Evolutionary conservation across 306 rosid genomes (phyloP).

Genomic region (Begonia fuchsioides): DNA sequence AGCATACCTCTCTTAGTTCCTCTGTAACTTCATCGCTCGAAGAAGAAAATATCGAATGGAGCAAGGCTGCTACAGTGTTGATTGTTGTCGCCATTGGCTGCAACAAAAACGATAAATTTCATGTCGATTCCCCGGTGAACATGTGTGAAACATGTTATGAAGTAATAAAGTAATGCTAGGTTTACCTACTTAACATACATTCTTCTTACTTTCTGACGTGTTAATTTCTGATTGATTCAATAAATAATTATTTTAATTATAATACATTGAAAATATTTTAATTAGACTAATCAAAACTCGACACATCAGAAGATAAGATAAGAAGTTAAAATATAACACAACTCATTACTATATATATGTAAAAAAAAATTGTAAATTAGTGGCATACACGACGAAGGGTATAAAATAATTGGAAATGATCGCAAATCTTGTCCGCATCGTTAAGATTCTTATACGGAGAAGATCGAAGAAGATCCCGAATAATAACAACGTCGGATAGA

Average conservation of each 20-base stretch:
- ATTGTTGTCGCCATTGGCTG: slow-evolving; percentile 49
- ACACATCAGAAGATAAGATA: no score
- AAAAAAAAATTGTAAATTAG: not conserved
- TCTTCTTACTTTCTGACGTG: no score
- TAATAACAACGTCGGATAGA: slow-evolving; percentile 41
- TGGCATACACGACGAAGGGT: slow-evolving; percentile 31
- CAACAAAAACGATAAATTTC: not conserved
- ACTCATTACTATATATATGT: not conserved
- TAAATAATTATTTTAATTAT: no score
- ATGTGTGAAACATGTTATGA: not conserved
- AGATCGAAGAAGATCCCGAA: slow-evolving; percentile 31
- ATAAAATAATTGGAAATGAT: slow-evolving; percentile 40
- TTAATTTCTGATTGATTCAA: no score
- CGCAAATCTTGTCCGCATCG: slow-evolving; percentile 26
- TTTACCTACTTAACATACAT: no score
- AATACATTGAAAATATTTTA: no score
- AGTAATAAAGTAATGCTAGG: no score
- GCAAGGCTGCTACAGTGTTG: slow-evolving; percentile 47
- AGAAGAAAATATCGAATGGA: slow-evolving; percentile 32
- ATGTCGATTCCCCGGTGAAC: not conserved
- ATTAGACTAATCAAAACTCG: no score
- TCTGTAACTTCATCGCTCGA: slow-evolving; percentile 16
- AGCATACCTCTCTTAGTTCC: slow-evolving; percentile 44
- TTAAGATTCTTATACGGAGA: slow-evolving; percentile 16
- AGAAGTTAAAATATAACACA: no score